A percentile compares a stretch with the other conserved stretches of the same genome.
Conservation (phyloP, 371 early-diverging fungal species). For the Mortierella sp. region DNA sequence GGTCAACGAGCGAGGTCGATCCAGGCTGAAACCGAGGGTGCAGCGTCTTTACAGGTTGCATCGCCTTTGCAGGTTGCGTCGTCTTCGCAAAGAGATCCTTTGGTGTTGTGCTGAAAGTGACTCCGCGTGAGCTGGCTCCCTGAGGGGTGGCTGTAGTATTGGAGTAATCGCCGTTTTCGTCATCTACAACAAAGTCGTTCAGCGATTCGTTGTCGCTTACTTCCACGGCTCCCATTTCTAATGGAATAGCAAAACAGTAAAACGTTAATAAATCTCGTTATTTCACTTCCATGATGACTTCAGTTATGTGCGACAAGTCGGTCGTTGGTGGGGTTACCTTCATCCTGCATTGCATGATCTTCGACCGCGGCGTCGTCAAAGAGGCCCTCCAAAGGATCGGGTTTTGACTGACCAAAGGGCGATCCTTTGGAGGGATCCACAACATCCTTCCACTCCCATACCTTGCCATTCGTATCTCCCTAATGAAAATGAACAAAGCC, state of each 20-base stretch:
- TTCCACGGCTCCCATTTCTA: conserved; percentile 40
- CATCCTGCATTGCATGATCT: conserved; percentile 19
- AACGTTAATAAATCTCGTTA: background rate
- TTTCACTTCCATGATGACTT: background rate
- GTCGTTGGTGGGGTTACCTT: conserved; percentile 9
- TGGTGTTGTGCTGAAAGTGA: conserved; percentile 18
- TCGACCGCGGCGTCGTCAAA: conserved; percentile 42
- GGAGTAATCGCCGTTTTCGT: conserved; percentile 84
- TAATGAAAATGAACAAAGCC: background rate
- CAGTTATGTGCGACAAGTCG: background rate
- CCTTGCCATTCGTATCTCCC: conserved; percentile 29
- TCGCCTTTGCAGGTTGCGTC: conserved; percentile 3
- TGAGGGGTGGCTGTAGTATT: conserved; percentile 12
- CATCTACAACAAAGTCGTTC: conserved; percentile 86
- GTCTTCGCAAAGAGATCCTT: background rate
- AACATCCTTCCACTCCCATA: conserved; percentile 37
- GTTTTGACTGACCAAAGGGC: conserved; percentile 25
- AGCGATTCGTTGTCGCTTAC: conserved; percentile 45
- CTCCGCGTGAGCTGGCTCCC: background rate
- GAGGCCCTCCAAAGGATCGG: conserved; percentile 39
- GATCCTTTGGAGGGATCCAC: conserved; percentile 27
- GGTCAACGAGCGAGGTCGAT: conserved; percentile 68
- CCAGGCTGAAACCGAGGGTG: conserved; percentile 69
- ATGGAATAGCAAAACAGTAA: background rate
- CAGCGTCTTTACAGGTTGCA: conserved; percentile 31